Evolutionary conservation across 345 rosid species (phyloP).

Genomic region (Ceriops decandra): DNA sequence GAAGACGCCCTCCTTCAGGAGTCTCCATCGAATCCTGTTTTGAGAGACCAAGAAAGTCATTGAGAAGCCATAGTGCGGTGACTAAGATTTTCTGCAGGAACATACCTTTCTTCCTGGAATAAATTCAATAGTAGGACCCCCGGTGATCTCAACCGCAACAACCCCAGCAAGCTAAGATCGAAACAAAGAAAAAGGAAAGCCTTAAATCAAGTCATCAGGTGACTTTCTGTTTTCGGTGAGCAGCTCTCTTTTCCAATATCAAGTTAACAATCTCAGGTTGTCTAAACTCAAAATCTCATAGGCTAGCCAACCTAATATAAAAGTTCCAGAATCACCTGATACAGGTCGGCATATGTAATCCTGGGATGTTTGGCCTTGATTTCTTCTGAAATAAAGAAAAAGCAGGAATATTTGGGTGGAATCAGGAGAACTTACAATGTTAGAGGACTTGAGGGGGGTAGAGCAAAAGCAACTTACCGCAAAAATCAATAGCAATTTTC

Average conservation of each 20-base stretch:
- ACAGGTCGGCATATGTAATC: slow-evolving; percentile 73
- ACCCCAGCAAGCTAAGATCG: slow-evolving; percentile 73
- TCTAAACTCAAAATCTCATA: no score
- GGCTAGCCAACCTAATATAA: no score
- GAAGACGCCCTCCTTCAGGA: slow-evolving; percentile 76
- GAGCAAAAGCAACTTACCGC: slow-evolving; percentile 43
- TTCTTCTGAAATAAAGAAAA: slow-evolving; percentile 39
- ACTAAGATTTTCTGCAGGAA: not conserved
- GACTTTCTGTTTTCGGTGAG: no score
- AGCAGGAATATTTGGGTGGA: no score
- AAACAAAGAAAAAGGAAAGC: slow-evolving; percentile 6
- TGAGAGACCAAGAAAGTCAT: not conserved
- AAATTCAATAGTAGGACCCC: slow-evolving; percentile 67
- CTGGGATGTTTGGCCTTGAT: slow-evolving; percentile 60
- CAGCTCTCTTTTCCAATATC: no score
- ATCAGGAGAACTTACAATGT: not conserved
- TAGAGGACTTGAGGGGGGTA: not conserved
- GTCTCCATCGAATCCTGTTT: slow-evolving; percentile 53
- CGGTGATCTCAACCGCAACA: slow-evolving; percentile 78
- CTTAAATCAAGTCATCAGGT: not conserved
- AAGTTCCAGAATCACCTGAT: slow-evolving; percentile 46
- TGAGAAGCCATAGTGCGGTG: not conserved
- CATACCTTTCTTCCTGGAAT: slow-evolving; percentile 75
- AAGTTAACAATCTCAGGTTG: no score
- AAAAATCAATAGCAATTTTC: slow-evolving; percentile 56